Conservation (phyloP, 2,329 filamentous ascomycete species). For the Magnaporthales sp. region DNA sequence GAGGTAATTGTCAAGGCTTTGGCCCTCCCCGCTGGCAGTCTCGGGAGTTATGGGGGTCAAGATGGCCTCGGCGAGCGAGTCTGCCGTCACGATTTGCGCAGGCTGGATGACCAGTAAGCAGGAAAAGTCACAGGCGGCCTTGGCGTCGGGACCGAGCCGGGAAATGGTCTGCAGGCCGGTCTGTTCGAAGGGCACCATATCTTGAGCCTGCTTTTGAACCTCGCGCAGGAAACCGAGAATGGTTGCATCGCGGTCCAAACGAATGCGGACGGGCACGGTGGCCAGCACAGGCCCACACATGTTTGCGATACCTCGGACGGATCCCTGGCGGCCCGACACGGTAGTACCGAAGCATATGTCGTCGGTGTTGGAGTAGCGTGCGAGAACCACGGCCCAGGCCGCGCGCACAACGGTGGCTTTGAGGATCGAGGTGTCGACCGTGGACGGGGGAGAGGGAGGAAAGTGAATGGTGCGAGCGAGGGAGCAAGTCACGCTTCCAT, state of each 20-base stretch:
- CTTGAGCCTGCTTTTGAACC: not conserved
- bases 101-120: conserved; percentile 1
- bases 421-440: not conserved
- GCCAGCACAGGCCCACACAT: conserved; percentile 21
- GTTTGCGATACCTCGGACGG: conserved; percentile 15
- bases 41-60: not conserved
- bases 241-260: conserved; percentile 7
- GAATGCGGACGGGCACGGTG: conserved; percentile 19
- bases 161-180: not conserved
- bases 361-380: conserved; percentile 34
- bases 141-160: not conserved
- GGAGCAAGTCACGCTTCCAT: not conserved
- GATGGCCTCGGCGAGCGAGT: not conserved
- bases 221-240: conserved; percentile 1
- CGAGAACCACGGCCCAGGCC: conserved; percentile 48
- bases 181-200: conserved; percentile 1
- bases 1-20: not conserved
- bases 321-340: conserved; percentile 34
- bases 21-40: not conserved
- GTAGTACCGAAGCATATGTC: conserved; percentile 51
- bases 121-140: not conserved
- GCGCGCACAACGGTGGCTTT: conserved; percentile 41
- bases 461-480: not conserved
- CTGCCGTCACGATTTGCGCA: not conserved
- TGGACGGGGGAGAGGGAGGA: not conserved